A percentile compares a stretch with the other conserved stretches of the same genome.
Conservation (phyloP, 108 stramenopile species). For the Skeletonema grethae region DNA sequence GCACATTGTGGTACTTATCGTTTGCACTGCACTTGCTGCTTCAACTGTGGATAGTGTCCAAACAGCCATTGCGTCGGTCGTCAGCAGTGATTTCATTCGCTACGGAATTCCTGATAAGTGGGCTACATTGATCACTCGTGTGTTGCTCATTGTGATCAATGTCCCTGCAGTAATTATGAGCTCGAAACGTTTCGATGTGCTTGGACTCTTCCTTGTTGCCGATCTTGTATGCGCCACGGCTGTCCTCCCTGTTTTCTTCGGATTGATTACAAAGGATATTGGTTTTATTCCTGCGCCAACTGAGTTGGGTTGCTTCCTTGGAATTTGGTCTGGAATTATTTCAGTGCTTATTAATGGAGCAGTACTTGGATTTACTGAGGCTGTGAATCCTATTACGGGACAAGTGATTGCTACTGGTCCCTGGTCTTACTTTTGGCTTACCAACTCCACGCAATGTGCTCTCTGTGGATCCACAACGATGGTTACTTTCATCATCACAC, state of each 20-base stretch:
- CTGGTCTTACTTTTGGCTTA: conserved; percentile 81
- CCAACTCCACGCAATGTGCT: conserved; percentile 67
- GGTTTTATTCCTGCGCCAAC: conserved; percentile 69
- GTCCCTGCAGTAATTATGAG: conserved; percentile 63
- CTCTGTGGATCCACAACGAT: conserved; percentile 76
- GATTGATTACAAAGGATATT: conserved; percentile 60
- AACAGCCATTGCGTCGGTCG: conserved; percentile 65
- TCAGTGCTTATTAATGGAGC: conserved; percentile 71
- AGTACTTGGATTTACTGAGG: conserved; percentile 57
- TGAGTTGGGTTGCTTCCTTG: conserved; percentile 73
- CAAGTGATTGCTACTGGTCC: conserved; percentile 47
- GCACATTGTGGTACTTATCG: conserved; percentile 69
- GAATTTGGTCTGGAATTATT: conserved; percentile 60
- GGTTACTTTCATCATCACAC: conserved; percentile 79
- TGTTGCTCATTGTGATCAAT: conserved; percentile 61
- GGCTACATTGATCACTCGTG: conserved; percentile 42
- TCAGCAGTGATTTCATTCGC: conserved; percentile 60
- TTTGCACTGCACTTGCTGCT: conserved; percentile 71
- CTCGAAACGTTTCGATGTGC: conserved; percentile 63
- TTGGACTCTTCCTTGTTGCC: conserved; percentile 77
- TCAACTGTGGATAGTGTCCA: conserved; percentile 73
- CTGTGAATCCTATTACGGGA: conserved; percentile 47
- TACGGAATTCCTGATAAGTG: conserved; percentile 46
- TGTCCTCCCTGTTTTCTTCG: conserved; percentile 75
- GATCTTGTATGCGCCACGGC: conserved; percentile 81